These are phyloP conservation scores for Prunella vulgaris DNA, from an alignment of 257 asterid genomes.

Conservation along the genomic window DNA sequence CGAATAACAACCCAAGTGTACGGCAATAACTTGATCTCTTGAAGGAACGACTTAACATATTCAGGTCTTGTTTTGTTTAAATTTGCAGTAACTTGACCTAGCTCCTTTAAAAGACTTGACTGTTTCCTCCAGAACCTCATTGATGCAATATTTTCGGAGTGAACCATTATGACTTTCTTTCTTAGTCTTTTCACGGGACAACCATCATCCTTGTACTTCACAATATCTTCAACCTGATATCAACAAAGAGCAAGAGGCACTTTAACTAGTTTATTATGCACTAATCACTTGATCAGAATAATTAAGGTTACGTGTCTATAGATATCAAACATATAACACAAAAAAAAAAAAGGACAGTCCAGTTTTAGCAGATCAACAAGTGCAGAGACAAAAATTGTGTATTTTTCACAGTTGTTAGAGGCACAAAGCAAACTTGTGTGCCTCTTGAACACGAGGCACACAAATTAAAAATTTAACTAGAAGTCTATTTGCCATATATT, in stretches of 20 bases:
- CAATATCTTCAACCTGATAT: conserved; percentile 59
- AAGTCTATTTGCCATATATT: neutral
- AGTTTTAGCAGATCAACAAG: conserved; percentile 14
- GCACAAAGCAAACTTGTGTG: neutral
- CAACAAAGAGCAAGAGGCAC: conserved; percentile 7
- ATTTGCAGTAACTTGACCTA: conserved; percentile 53
- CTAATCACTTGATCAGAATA: neutral
- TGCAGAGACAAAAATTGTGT: neutral
- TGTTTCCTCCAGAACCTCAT: conserved; percentile 65
- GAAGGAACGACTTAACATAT: conserved; percentile 59
- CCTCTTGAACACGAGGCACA: neutral
- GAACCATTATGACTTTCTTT: conserved; percentile 42
- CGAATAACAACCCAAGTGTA: conserved; percentile 78
- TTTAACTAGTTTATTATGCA: neutral
- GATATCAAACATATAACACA: neutral
- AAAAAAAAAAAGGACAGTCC: neutral
- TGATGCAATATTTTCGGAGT: conserved; percentile 65
- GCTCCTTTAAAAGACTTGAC: conserved; percentile 42
- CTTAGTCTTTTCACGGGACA: conserved; percentile 62
- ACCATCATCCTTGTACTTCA: conserved; percentile 62
- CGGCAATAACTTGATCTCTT: conserved; percentile 53
- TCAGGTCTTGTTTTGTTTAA: conserved; percentile 48
- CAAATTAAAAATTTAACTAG: too few species aligned
- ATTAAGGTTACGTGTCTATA: neutral
- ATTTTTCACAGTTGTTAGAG: neutral